phyloP scores from a whole-genome alignment of 2,329 filamentous ascomycete species.

The Colletotrichum spinosum region DNA sequence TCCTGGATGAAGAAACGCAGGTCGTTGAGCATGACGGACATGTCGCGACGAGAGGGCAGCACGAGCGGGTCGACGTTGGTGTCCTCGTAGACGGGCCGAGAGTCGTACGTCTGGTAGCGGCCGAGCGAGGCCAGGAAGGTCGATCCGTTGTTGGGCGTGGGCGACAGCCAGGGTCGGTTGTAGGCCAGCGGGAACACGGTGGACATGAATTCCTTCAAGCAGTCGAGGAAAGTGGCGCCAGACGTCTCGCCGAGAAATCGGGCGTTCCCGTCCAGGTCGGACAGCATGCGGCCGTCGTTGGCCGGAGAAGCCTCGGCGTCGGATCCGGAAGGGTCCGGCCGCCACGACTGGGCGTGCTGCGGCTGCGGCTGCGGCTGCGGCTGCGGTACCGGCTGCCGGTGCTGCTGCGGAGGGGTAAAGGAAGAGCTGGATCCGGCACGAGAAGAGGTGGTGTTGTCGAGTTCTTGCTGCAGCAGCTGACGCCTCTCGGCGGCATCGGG shows the following conservation, averaged over 20 bases:
- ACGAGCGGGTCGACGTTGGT: slow-evolving; percentile 52
- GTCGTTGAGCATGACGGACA: slow-evolving; percentile 52
- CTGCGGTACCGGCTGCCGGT: slow-evolving; percentile 27
- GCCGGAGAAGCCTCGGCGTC: slow-evolving; percentile 38
- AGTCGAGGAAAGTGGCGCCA: slow-evolving; percentile 61
- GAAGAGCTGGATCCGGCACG: slow-evolving; percentile 33
- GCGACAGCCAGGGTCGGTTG: slow-evolving; percentile 35
- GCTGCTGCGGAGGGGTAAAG: slow-evolving; percentile 40
- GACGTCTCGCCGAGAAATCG: slow-evolving; percentile 63
- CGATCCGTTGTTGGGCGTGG: slow-evolving; percentile 40
- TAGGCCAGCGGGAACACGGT: slow-evolving; percentile 51
- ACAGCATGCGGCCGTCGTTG: slow-evolving; percentile 55
- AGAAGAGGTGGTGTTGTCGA: slow-evolving; percentile 34
- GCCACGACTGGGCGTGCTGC: neutral
- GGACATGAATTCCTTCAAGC: slow-evolving; percentile 60
- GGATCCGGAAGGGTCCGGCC: slow-evolving; percentile 7
- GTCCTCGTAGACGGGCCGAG: slow-evolving; percentile 50
- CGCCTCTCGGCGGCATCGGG: slow-evolving; percentile 50
- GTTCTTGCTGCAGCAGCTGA: slow-evolving; percentile 46
- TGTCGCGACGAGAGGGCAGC: slow-evolving; percentile 51
- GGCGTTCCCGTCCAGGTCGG: slow-evolving; percentile 56
- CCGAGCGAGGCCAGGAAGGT: slow-evolving; percentile 56
- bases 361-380: slow-evolving; percentile 19
- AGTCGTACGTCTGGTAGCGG: slow-evolving; percentile 60
- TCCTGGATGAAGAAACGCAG: slow-evolving; percentile 60